Evolutionary conservation across 1,284 basidiomycete genomes (phyloP).

Genomic region (Malassezia restricta): DNA sequence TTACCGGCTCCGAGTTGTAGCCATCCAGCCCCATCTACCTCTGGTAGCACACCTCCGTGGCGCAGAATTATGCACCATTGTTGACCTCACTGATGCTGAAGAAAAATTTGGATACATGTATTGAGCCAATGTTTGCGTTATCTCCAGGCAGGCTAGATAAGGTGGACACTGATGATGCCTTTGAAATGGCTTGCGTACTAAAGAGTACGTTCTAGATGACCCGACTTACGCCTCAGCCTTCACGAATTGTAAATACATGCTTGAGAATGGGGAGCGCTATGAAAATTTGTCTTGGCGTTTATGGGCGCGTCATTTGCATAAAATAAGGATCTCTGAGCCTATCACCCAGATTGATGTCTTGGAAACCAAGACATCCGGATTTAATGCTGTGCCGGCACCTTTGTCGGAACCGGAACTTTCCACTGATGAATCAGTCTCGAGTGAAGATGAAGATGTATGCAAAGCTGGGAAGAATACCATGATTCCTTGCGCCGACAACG

Average conservation of each 20-base stretch:
- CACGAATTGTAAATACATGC: conserved; percentile 64
- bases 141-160: not conserved
- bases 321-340: not conserved
- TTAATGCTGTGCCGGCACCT: not conserved
- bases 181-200: conserved; percentile 6
- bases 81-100: too few species aligned
- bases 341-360: too few species aligned
- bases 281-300: conserved; percentile 77
- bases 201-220: conserved; percentile 7
- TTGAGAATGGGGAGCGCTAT: conserved; percentile 63
- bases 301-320: conserved; percentile 57
- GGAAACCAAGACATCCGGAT: too few species aligned
- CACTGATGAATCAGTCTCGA: conserved; percentile 10
- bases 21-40: too few species aligned
- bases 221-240: conserved; percentile 54
- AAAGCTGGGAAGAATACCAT: not conserved
- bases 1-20: too few species aligned
- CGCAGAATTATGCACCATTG: too few species aligned
- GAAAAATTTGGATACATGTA: too few species aligned
- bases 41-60: too few species aligned
- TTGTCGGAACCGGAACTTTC: conserved; percentile 15
- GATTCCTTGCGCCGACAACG: not conserved
- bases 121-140: not conserved
- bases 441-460: conserved; percentile 3
- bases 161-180: conserved; percentile 2